A percentile compares a stretch with the other conserved stretches of the same genome.
Conservation (phyloP, 169 alveolate genomes). For the Eimeria mitis region DNA sequence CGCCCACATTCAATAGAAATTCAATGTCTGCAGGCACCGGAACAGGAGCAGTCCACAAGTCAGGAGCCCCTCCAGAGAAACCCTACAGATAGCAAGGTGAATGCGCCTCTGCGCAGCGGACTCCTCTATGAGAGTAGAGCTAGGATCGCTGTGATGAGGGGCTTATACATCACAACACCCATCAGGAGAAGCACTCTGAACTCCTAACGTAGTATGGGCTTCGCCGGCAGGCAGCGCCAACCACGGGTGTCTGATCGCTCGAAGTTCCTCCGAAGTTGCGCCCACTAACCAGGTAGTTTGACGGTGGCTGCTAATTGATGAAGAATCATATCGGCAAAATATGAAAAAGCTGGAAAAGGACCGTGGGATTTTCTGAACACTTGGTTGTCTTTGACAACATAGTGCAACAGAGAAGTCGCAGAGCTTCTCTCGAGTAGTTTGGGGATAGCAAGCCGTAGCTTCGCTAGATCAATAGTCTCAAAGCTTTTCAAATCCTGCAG, state of each 20-base stretch:
- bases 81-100: neutral
- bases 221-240: neutral
- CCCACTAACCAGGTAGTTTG: slow-evolving; percentile 72
- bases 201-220: neutral
- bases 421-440: slow-evolving; percentile 32
- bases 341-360: slow-evolving; percentile 78
- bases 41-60: neutral
- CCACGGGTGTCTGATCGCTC: neutral
- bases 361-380: slow-evolving; percentile 63
- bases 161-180: neutral
- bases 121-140: neutral
- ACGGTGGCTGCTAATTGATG: slow-evolving; percentile 58
- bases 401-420: slow-evolving; percentile 60
- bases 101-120: neutral
- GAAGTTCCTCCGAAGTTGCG: neutral
- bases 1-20: slow-evolving; percentile 76
- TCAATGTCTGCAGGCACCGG: slow-evolving; percentile 73
- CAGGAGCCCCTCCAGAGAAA: neutral
- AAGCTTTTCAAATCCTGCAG: slow-evolving; percentile 58
- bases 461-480: slow-evolving; percentile 63
- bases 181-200: neutral
- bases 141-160: neutral
- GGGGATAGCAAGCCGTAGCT: slow-evolving; percentile 71
- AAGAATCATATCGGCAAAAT: slow-evolving; percentile 54
- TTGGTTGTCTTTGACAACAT: slow-evolving; percentile 79